Evolutionary conservation across 495 filamentous ascomycete species (phyloP).

Genomic region (Aspergillus diversus): DNA sequence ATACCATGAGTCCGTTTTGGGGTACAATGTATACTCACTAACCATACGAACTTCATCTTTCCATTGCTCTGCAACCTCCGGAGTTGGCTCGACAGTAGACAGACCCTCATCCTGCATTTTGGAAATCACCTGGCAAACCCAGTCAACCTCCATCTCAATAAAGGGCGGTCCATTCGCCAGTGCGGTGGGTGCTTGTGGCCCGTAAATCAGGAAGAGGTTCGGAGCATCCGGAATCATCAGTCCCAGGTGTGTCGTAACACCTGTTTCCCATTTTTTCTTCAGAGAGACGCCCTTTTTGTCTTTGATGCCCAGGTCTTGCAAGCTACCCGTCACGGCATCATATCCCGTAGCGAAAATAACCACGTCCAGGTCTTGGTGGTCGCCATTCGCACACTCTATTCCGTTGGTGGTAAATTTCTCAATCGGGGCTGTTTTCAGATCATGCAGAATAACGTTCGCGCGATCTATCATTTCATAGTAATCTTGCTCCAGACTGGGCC

Average conservation of each 20-base stretch:
- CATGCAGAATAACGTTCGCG: conserved; percentile 55
- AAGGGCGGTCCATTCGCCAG: conserved; percentile 55
- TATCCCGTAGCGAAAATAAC: conserved; percentile 61
- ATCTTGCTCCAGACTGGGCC: conserved; percentile 53
- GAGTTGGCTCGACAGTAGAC: conserved; percentile 40
- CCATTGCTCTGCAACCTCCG: conserved; percentile 38
- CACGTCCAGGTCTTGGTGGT: conserved; percentile 50
- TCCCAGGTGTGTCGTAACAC: conserved; percentile 52
- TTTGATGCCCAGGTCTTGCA: conserved; percentile 48
- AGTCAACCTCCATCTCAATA: conserved; percentile 55
- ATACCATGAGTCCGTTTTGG: too few species aligned
- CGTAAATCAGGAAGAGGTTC: conserved; percentile 58
- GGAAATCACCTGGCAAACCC: conserved; percentile 51
- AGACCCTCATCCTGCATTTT: conserved; percentile 39
- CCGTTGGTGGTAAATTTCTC: conserved; percentile 43
- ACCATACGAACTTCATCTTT: conserved; percentile 34
- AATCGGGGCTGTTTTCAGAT: conserved; percentile 50
- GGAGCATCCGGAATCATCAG: conserved; percentile 48
- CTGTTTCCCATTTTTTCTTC: conserved; percentile 51
- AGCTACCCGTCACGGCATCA: conserved; percentile 55
- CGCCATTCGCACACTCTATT: conserved; percentile 45
- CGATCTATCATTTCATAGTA: conserved; percentile 61
- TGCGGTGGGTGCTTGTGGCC: conserved; percentile 49
- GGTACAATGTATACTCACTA: not conserved
- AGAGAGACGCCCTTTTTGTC: conserved; percentile 43